phyloP scores from a whole-genome alignment of 2,329 filamentous ascomycete species.

The Aureobasidium sp. region DNA sequence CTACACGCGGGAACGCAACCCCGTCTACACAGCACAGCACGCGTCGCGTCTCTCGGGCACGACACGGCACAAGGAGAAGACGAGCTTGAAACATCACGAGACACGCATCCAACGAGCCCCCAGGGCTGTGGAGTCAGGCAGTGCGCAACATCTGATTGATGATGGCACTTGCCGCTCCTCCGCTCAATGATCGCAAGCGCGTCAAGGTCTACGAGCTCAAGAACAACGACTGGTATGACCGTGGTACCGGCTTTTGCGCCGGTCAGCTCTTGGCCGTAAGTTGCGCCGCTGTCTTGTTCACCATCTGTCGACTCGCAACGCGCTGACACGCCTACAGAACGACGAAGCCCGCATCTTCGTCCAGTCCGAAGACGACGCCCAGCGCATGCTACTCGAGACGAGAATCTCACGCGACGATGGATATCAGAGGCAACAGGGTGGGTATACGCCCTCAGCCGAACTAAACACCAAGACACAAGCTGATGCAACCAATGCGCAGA shows the following conservation, averaged over 20 bases:
- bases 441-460: constrained; percentile 44
- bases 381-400: constrained; percentile 76
- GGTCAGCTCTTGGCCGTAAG: constrained; percentile 67
- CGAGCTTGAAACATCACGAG: not conserved
- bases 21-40: not conserved
- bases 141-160: constrained; percentile 13
- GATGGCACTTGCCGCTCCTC: constrained; percentile 14
- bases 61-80: not conserved
- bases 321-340: constrained; percentile 31
- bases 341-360: constrained; percentile 86
- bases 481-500: constrained; percentile 37
- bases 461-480: not conserved
- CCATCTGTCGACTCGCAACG: constrained; percentile 7
- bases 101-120: not conserved
- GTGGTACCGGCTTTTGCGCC: constrained; percentile 91
- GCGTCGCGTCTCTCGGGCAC: constrained; percentile 6
- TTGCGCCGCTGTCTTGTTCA: constrained; percentile 11
- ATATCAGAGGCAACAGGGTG: constrained; percentile 97
- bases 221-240: constrained; percentile 98
- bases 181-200: constrained; percentile 47
- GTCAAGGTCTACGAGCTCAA: constrained; percentile 99
- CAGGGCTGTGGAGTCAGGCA: constrained; percentile 10
- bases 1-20: not conserved
- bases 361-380: constrained; percentile 85
- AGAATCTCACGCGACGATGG: constrained; percentile 88